Conservation (phyloP, 2,329 filamentous ascomycete species). For the Monosporascus sp. region DNA sequence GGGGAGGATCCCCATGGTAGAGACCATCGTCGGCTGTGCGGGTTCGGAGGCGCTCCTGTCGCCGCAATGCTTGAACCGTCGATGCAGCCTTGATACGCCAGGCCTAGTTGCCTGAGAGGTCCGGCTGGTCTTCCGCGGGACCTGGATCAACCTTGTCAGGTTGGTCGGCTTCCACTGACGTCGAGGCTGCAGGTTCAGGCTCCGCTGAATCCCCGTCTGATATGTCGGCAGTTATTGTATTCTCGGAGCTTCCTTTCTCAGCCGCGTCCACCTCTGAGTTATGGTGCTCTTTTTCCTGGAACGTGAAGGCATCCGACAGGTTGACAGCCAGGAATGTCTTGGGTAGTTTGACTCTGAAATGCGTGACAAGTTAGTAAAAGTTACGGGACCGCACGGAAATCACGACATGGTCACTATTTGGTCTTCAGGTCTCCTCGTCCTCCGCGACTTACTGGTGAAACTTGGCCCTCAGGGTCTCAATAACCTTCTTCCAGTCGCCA, state of each 20-base stretch:
- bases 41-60: no score
- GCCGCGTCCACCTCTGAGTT: slow-evolving; percentile 41
- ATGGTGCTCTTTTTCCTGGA: slow-evolving; percentile 51
- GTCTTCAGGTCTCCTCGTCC: no score
- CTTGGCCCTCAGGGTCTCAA: slow-evolving; percentile 89
- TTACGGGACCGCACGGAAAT: no score
- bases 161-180: background rate
- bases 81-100: background rate
- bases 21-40: no score
- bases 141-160: background rate
- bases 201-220: slow-evolving; percentile 20
- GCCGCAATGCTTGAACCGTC: no score
- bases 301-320: slow-evolving; percentile 56
- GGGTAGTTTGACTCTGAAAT: slow-evolving; percentile 56
- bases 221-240: slow-evolving; percentile 15
- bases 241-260: slow-evolving; percentile 40
- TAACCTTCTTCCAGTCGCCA: slow-evolving; percentile 93
- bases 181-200: background rate
- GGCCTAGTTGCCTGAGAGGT: background rate
- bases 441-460: slow-evolving; percentile 73
- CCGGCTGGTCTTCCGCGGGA: background rate
- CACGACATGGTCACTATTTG: no score
- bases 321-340: slow-evolving; percentile 63
- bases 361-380: slow-evolving; percentile 1
- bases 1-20: no score